Conservation (phyloP, 805 yeast species). For the Ogataea polymorpha region DNA sequence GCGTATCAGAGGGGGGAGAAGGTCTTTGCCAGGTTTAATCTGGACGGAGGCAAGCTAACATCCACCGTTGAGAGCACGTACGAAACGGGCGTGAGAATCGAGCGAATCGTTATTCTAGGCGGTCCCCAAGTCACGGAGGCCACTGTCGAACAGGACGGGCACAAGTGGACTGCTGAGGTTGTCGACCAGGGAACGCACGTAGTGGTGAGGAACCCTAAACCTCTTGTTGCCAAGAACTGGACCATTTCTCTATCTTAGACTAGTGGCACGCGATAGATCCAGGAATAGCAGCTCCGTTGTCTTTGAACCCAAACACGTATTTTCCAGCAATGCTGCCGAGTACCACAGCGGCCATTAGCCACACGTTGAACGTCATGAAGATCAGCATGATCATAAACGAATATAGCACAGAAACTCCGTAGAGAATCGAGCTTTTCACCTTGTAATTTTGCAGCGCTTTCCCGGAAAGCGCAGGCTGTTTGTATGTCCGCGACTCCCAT, state of each 20-base stretch:
- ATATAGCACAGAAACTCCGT: constrained; percentile 41
- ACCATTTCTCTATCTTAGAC: constrained; percentile 16
- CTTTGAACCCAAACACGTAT: constrained; percentile 26
- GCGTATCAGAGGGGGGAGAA: constrained; percentile 52
- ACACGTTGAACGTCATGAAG: constrained; percentile 46
- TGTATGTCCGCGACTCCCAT: constrained; percentile 22
- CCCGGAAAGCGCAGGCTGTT: constrained; percentile 10
- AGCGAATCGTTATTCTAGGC: constrained; percentile 53
- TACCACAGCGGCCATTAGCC: constrained; percentile 44
- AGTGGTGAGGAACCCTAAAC: constrained; percentile 48
- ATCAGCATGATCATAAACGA: constrained; percentile 46
- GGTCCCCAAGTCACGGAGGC: constrained; percentile 18
- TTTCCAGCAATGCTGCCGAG: constrained; percentile 41
- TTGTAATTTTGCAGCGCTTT: constrained; percentile 22
- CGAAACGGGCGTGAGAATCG: constrained; percentile 42
- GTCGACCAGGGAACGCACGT: constrained; percentile 14
- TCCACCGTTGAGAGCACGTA: constrained; percentile 27
- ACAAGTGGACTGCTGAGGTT: constrained; percentile 37
- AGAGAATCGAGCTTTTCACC: constrained; percentile 31
- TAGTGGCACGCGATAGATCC: constrained; percentile 30
- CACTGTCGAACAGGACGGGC: constrained; percentile 36
- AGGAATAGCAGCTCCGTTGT: constrained; percentile 9
- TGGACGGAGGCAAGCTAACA: constrained; percentile 33
- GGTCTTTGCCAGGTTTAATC: constrained; percentile 40
- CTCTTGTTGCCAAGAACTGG: constrained; percentile 50